Conservation (phyloP, 2,329 filamentous ascomycete genomes). For the Zymoseptoria brevis region DNA sequence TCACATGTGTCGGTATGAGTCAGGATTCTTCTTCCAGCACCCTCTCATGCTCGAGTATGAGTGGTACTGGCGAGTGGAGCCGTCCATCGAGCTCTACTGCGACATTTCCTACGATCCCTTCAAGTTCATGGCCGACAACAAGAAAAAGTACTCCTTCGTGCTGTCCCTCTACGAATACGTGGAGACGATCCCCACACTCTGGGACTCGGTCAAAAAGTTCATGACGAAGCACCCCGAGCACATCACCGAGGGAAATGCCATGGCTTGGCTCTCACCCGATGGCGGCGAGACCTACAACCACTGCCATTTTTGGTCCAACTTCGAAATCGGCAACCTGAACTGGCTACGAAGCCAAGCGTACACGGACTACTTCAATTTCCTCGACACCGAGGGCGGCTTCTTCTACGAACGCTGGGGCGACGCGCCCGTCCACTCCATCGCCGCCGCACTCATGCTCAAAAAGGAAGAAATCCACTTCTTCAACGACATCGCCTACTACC, state of each 20-base stretch:
- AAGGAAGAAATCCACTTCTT: slow-evolving; percentile 98
- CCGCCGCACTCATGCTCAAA: slow-evolving; percentile 73
- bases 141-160: slow-evolving; percentile 97
- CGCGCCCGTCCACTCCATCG: slow-evolving; percentile 96
- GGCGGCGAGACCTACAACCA: slow-evolving; percentile 88
- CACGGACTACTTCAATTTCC: slow-evolving; percentile 77
- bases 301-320: slow-evolving; percentile 99
- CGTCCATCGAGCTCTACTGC: slow-evolving; percentile 91
- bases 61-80: slow-evolving; percentile 99
- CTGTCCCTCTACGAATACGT: slow-evolving; percentile 93
- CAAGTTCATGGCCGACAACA: slow-evolving; percentile 89
- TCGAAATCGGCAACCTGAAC: slow-evolving; percentile 87
- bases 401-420: slow-evolving; percentile 99
- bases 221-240: slow-evolving; percentile 86
- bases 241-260: slow-evolving; percentile 72
- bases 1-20: slow-evolving; percentile 99
- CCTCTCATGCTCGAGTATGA: slow-evolving; percentile 91
- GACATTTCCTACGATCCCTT: slow-evolving; percentile 95
- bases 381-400: slow-evolving; percentile 90
- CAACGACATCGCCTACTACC: slow-evolving; percentile 97
- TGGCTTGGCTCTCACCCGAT: slow-evolving; percentile 88
- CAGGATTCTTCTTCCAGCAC: slow-evolving; percentile 98
- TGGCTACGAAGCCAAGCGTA: slow-evolving; percentile 90
- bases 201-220: slow-evolving; percentile 93
- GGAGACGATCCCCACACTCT: slow-evolving; percentile 91